Percentiles rank a stretch among this genome's conserved stretches.
Conservation (phyloP, 148 eudicot species). For the Euryodendron excelsum region DNA sequence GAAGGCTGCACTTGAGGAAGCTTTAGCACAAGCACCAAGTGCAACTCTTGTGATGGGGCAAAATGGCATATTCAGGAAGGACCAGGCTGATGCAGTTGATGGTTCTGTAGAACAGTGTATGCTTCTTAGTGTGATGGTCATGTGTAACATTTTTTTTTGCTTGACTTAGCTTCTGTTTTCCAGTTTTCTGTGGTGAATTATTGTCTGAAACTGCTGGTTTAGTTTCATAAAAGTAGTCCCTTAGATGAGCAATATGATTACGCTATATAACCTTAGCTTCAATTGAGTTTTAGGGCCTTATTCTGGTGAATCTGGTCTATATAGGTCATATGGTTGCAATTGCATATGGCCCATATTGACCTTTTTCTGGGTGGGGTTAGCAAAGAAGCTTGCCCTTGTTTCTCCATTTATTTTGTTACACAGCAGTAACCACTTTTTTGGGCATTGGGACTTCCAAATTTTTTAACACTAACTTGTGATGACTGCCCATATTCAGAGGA, state of each 20-base stretch:
- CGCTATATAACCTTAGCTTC: neutral
- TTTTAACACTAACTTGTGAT: neutral
- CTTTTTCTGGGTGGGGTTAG: neutral
- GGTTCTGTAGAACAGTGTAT: slow-evolving; percentile 28
- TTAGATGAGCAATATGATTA: neutral
- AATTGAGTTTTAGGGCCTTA: neutral
- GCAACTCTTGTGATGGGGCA: slow-evolving; percentile 56
- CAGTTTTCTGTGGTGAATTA: neutral
- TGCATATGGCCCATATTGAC: neutral
- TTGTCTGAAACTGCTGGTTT: neutral
- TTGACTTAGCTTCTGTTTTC: neutral
- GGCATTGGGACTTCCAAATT: neutral
- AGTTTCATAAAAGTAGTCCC: neutral
- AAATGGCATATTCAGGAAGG: slow-evolving; percentile 55
- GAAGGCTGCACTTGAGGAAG: slow-evolving; percentile 91
- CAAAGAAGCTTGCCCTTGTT: neutral
- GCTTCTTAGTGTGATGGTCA: neutral
- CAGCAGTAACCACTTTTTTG: neutral
- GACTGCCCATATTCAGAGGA: neutral
- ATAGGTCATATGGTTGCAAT: neutral
- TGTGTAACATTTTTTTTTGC: neutral
- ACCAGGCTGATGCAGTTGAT: slow-evolving; percentile 52
- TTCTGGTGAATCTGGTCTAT: slow-evolving; percentile 1
- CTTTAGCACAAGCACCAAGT: slow-evolving; percentile 81
- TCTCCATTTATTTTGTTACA: neutral